These are phyloP conservation scores for Tirmania nivea DNA, from an alignment of 495 filamentous ascomycete genomes.

Conservation along the genomic window DNA sequence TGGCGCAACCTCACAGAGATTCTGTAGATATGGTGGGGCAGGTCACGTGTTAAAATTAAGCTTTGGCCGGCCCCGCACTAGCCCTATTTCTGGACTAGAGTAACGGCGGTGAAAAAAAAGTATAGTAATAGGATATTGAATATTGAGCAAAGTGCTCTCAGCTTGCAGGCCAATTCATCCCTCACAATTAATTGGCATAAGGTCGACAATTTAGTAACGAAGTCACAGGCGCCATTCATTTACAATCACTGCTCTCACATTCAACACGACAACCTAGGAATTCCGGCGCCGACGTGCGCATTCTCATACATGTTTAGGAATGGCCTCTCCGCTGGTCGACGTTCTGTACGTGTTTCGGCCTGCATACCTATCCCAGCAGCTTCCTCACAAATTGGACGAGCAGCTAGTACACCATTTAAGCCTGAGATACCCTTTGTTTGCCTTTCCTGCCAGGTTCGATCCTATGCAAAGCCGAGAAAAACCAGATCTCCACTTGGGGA, in stretches of 20 bases:
- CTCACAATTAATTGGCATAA: no score
- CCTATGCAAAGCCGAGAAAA: conserved; percentile 4
- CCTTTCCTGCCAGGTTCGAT: conserved; percentile 10
- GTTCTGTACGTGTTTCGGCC: conserved; percentile 3
- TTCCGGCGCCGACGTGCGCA: not conserved
- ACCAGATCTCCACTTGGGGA: conserved; percentile 6
- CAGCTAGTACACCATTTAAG: not conserved
- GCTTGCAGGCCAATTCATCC: no score
- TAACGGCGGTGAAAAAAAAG: no score
- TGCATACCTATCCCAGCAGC: conserved; percentile 1
- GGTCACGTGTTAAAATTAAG: no score
- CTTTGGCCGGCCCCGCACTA: no score
- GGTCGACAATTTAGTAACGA: no score
- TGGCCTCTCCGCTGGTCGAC: conserved; percentile 14
- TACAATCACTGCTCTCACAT: not conserved
- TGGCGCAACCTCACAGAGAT: no score
- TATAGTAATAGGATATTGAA: no score
- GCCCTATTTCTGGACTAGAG: no score
- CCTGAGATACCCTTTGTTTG: conserved; percentile 7
- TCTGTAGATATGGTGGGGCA: no score
- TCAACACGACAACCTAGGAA: not conserved
- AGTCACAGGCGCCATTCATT: no score
- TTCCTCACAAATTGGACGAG: not conserved
- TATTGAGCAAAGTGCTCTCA: no score
- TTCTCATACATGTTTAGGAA: conserved; percentile 12